phyloP scores from a whole-genome alignment of 805 yeast species.

The Sugiyamaella smithiae region DNA sequence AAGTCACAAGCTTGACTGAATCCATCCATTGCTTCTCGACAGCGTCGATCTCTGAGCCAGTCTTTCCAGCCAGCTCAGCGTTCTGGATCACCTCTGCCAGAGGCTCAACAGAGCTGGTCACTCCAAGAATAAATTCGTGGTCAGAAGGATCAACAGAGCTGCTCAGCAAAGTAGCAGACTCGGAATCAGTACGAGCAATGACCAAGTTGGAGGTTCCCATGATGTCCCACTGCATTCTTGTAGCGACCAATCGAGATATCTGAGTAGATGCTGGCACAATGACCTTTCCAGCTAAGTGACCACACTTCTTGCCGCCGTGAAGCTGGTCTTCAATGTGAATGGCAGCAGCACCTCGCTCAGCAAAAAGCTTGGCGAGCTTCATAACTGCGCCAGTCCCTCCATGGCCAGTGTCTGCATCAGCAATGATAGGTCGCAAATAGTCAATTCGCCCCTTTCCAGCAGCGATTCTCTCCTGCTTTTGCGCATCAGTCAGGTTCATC shows the following conservation, averaged over 20 bases:
- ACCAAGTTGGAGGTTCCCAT: constrained; percentile 57
- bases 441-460: constrained; percentile 38
- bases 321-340: constrained; percentile 63
- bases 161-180: constrained; percentile 50
- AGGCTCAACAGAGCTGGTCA: constrained; percentile 40
- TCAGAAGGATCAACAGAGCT: constrained; percentile 55
- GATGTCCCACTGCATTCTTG: constrained; percentile 62
- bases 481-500: constrained; percentile 29
- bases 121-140: constrained; percentile 55
- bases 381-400: constrained; percentile 61
- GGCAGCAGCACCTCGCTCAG: constrained; percentile 67
- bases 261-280: constrained; percentile 59
- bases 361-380: constrained; percentile 63
- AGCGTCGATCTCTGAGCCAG: constrained; percentile 35
- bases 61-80: constrained; percentile 42
- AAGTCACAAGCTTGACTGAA: constrained; percentile 43
- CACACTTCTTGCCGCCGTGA: constrained; percentile 65
- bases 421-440: constrained; percentile 59
- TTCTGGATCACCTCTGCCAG: constrained; percentile 45
- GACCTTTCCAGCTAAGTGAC: constrained; percentile 61
- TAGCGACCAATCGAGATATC: constrained; percentile 51
- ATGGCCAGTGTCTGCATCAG: constrained; percentile 67
- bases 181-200: constrained; percentile 62
- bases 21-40: constrained; percentile 50
- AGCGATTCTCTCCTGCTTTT: constrained; percentile 26